A percentile compares a stretch with the other conserved stretches of the same genome.
phyloP scores from a whole-genome alignment of 148 eudicot genomes.

The Rhododendron molle region DNA sequence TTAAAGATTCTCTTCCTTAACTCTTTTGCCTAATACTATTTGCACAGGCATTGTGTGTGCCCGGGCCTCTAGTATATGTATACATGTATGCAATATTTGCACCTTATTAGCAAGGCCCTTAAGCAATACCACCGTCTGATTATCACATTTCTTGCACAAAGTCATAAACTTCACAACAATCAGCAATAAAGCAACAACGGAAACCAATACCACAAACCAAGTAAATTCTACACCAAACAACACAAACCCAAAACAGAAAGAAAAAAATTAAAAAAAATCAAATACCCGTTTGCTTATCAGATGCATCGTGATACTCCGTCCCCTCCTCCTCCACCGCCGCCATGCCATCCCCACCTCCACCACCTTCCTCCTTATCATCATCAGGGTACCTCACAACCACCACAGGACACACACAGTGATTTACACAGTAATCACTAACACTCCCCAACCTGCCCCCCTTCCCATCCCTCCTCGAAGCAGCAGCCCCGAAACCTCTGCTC shows the following conservation, averaged over 20 bases:
- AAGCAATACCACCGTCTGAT: not conserved
- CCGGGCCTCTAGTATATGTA: not conserved
- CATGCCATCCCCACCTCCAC: not conserved
- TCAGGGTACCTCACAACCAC: constrained; percentile 62
- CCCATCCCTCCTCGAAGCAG: constrained; percentile 19
- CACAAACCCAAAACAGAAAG: not conserved
- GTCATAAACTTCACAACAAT: not conserved
- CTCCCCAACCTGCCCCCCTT: constrained; percentile 45
- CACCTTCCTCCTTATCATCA: constrained; percentile 17
- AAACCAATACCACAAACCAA: not conserved
- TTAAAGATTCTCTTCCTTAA: not conserved
- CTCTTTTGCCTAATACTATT: not conserved
- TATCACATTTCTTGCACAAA: not conserved
- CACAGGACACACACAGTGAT: constrained; percentile 60
- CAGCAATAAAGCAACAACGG: not conserved
- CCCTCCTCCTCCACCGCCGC: constrained; percentile 38
- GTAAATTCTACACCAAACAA: not conserved
- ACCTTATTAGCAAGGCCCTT: not conserved
- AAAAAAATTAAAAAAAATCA: no score
- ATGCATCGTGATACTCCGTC: constrained; percentile 35
- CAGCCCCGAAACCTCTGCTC: constrained; percentile 58
- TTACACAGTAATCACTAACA: constrained; percentile 69
- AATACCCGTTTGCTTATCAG: constrained; percentile 33
- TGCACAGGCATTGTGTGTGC: not conserved
- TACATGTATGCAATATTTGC: not conserved